Conservation (phyloP, 352 stramenopile genomes). For the Peronospora destructor region DNA sequence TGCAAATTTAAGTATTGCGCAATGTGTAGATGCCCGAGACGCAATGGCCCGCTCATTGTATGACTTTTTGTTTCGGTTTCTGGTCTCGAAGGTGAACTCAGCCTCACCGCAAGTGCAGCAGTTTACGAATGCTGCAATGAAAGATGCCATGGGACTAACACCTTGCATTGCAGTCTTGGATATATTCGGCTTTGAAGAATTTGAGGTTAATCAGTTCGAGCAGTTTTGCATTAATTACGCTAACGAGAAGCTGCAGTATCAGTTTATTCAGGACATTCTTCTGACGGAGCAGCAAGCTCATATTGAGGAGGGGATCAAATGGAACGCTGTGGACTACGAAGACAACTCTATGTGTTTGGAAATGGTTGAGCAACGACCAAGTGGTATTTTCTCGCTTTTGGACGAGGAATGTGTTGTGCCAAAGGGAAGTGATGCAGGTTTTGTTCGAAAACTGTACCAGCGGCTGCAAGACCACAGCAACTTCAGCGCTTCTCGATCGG, state of each 20-base stretch:
- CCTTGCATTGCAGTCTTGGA: conserved; percentile 81
- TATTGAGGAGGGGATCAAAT: conserved; percentile 64
- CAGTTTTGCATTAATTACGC: conserved; percentile 82
- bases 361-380: conserved; percentile 76
- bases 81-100: conserved; percentile 77
- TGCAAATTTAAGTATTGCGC: conserved; percentile 54
- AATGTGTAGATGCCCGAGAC: conserved; percentile 65
- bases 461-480: conserved; percentile 49
- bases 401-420: conserved; percentile 85
- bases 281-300: conserved; percentile 70
- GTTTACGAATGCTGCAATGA: conserved; percentile 8
- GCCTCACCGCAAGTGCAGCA: conserved; percentile 23
- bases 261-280: conserved; percentile 81
- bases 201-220: conserved; percentile 74
- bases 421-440: conserved; percentile 66
- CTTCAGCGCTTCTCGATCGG: conserved; percentile 57
- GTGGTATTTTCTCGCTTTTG: conserved; percentile 66
- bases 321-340: conserved; percentile 57
- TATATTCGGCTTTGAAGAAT: conserved; percentile 89
- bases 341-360: conserved; percentile 78
- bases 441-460: conserved; percentile 70
- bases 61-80: conserved; percentile 73
- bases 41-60: conserved; percentile 75
- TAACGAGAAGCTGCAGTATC: conserved; percentile 78
- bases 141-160: conserved; percentile 8